Base-by-base conservation (phyloP, 1,284 basidiomycete species). In the Naganishia liquefaciens region DNA sequence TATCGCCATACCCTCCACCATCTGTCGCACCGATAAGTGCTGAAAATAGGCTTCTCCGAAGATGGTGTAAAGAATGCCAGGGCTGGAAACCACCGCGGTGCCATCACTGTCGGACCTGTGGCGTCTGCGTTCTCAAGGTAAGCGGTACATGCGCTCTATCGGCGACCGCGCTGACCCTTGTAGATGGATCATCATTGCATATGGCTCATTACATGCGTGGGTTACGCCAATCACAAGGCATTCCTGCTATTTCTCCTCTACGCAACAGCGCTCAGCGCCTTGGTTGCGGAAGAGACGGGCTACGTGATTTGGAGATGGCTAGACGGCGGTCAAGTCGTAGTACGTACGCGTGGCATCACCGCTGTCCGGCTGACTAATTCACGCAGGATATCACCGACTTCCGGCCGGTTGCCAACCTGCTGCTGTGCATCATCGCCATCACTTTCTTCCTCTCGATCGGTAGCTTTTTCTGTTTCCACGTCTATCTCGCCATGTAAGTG, bases 121-220 rank as follows among this genome's bases (percentile, higher is more conserved):
- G 85, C 46, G 82, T 87, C 46, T 93, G 91, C 75, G 86, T 91
- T 9, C 79, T 93, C 50, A 93, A 91, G 80, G 89, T 93, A 86
- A 88, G 90, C 89, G 60, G 1, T 13, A 7, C 13, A 25, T 33
- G 1, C 37, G 2, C 19, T 44, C 27, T 15, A 2, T 19, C 39
- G 25, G 23, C 52, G 13, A 37, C 39, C 63, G n/a, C 55, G 25
- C 47, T 52, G 19, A 63, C 11, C 15, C 5, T 54, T 21, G n/a
- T 44, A 57, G 54, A 69, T 71, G 67, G 91, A 94, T 75, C 91
- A 93, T 74, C 91, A 94, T 74, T 94, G 91, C 74, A 87, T 88
- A 3, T 94, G 91, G 91, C 80, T 93, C 17, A 89, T 85, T 44
- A 88, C 84, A 73, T 94, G 91, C 76, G 84, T 94, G 58, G 91